Evolutionary conservation across 495 filamentous ascomycete species (phyloP).

Genomic region (Penicillium ucsense): DNA sequence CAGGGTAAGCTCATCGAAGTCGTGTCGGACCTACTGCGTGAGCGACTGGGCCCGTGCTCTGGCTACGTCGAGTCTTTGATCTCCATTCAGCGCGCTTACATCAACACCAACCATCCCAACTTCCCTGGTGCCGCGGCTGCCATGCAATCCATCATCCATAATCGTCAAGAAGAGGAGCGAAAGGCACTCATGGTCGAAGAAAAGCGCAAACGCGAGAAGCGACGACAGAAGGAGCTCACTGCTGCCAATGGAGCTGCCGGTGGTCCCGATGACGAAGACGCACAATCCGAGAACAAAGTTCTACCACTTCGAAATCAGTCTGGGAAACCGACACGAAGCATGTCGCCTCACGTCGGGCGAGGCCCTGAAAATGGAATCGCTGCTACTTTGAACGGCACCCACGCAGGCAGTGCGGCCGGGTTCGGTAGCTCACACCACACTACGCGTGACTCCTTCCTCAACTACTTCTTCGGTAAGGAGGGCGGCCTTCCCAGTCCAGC

Average conservation of each 20-base stretch:
- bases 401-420: constrained; percentile 52
- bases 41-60: constrained; percentile 81
- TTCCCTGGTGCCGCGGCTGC: constrained; percentile 96
- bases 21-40: constrained; percentile 89
- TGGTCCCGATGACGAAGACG: constrained; percentile 66
- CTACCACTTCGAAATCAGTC: constrained; percentile 51
- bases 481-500: constrained; percentile 43
- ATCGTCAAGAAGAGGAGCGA: constrained; percentile 86
- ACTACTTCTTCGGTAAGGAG: constrained; percentile 98
- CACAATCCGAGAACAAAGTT: constrained; percentile 35
- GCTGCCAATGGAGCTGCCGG: constrained; percentile 61
- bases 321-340: constrained; percentile 55
- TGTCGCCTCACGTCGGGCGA: constrained; percentile 71
- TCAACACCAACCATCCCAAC: constrained; percentile 99
- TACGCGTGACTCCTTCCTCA: constrained; percentile 80
- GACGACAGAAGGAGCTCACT: constrained; percentile 70
- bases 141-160: constrained; percentile 91
- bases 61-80: constrained; percentile 92
- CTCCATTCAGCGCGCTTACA: constrained; percentile 93
- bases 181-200: constrained; percentile 73
- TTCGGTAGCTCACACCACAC: constrained; percentile 43
- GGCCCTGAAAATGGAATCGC: constrained; percentile 49
- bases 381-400: constrained; percentile 55
- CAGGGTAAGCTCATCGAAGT: constrained; percentile 98
- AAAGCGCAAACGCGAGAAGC: constrained; percentile 69